Percentiles rank a stretch among this genome's conserved stretches.
Evolutionary conservation across 208 protist species (phyloP).

Genomic region (Acanthamoeba lenticulata): DNA sequence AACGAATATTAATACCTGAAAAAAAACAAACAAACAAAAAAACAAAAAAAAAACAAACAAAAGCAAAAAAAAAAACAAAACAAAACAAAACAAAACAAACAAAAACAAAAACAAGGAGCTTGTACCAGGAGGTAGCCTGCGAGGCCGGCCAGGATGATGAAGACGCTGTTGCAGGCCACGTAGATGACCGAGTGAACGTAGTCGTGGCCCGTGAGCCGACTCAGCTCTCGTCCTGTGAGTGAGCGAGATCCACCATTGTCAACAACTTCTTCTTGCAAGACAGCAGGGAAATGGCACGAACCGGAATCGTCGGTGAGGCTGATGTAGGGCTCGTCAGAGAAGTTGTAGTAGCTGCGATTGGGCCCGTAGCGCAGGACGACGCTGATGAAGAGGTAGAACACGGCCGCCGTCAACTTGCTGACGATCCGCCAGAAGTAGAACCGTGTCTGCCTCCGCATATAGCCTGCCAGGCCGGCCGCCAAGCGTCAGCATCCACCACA

Average conservation of each 20-base stretch:
- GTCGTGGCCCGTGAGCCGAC: neutral
- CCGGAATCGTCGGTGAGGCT: neutral
- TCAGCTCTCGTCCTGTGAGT: neutral
- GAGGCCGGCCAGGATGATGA: conserved; percentile 18
- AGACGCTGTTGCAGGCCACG: conserved; percentile 19
- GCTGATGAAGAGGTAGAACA: conserved; percentile 71
- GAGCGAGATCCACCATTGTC: neutral
- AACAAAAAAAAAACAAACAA: neutral
- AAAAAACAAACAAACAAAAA: neutral
- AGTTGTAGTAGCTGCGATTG: conserved; percentile 63
- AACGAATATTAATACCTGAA: neutral
- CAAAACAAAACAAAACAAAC: neutral
- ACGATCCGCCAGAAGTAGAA: conserved; percentile 75
- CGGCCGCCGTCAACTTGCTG: conserved; percentile 32
- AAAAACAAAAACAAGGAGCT: neutral
- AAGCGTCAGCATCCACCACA: too few species aligned
- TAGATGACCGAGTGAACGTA: conserved; percentile 43
- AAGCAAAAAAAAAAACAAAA: neutral
- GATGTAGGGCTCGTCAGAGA: conserved; percentile 54
- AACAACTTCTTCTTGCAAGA: neutral
- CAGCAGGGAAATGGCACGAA: neutral
- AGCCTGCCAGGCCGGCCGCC: too few species aligned
- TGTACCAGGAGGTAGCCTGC: conserved; percentile 22
- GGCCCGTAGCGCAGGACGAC: conserved; percentile 67
- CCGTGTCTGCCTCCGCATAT: conserved; percentile 65